Evolutionary conservation across 1,139 yeast species (phyloP).

Genomic region (Geotrichum fermentans): DNA sequence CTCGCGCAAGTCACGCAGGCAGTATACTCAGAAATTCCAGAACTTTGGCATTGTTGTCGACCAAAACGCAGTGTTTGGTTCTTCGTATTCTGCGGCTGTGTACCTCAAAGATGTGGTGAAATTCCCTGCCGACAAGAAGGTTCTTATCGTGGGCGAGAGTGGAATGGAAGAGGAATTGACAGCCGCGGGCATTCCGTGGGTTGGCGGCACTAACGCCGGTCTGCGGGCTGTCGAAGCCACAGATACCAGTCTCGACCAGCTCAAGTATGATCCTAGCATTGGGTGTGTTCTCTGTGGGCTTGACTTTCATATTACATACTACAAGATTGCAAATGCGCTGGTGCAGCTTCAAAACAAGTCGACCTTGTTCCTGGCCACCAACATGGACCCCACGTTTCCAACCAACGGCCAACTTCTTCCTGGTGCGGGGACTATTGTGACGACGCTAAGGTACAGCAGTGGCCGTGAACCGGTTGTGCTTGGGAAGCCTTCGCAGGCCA

Average conservation of each 20-base stretch:
- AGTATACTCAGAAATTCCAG: constrained; percentile 69
- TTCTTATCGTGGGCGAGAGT: constrained; percentile 79
- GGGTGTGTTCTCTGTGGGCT: constrained; percentile 90
- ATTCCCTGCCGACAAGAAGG: constrained; percentile 65
- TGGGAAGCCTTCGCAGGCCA: constrained; percentile 85
- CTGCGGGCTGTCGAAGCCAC: constrained; percentile 26
- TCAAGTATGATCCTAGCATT: constrained; percentile 60
- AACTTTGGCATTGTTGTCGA: constrained; percentile 64
- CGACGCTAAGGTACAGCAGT: constrained; percentile 67
- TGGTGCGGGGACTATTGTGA: constrained; percentile 92
- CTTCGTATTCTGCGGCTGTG: constrained; percentile 87
- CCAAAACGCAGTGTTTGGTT: constrained; percentile 79
- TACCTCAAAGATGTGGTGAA: constrained; percentile 73
- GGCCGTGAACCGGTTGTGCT: constrained; percentile 76
- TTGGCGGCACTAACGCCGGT: constrained; percentile 60
- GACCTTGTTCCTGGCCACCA: constrained; percentile 85
- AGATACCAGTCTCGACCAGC: constrained; percentile 33
- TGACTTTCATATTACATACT: constrained; percentile 69
- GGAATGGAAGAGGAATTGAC: constrained; percentile 74
- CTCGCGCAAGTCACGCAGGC: constrained; percentile 80
- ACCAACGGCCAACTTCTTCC: constrained; percentile 78
- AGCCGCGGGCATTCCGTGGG: constrained; percentile 59
- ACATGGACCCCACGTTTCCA: constrained; percentile 91
- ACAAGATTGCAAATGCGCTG: constrained; percentile 74
- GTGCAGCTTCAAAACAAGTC: constrained; percentile 68